phyloP scores from a whole-genome alignment of 257 asterid genomes.

The Ocimum tenuiflorum region DNA sequence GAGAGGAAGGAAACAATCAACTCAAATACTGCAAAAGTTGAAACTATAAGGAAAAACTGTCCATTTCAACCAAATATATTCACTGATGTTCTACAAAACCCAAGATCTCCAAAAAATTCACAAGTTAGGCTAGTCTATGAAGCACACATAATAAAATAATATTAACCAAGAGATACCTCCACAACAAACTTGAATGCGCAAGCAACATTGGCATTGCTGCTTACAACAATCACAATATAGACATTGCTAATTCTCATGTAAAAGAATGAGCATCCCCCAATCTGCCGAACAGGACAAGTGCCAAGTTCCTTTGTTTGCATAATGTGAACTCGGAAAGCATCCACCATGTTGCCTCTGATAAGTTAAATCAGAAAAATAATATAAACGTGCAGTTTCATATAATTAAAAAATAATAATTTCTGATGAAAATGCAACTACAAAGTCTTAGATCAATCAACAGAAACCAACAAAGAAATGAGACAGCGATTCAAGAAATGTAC shows the following conservation, averaged over 20 bases:
- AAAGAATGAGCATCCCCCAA: conserved; percentile 98
- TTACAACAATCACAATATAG: conserved; percentile 94
- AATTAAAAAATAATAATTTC: background rate
- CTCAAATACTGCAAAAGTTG: background rate
- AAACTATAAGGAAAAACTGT: background rate
- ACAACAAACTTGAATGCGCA: conserved; percentile 98
- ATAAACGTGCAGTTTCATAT: conserved; percentile 9
- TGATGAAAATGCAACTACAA: background rate
- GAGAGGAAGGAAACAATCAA: background rate
- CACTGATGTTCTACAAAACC: background rate
- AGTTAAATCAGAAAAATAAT: conserved; percentile 19
- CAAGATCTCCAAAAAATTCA: conserved; percentile 4
- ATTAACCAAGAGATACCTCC: conserved; percentile 55
- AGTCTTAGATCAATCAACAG: background rate
- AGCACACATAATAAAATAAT: conserved; percentile 7
- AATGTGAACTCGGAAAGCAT: conserved; percentile 92
- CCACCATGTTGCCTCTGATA: conserved; percentile 96
- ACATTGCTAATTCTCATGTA: conserved; percentile 98
- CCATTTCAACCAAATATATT: background rate
- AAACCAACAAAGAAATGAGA: conserved; percentile 3
- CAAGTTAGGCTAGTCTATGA: conserved; percentile 15
- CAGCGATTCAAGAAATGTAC: background rate
- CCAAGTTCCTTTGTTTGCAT: conserved; percentile 99
- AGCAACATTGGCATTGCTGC: conserved; percentile 98
- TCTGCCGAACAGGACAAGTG: conserved; percentile 97